Evolutionary conservation across 2,329 filamentous ascomycete species (phyloP).

Genomic region (Botrytis porri): DNA sequence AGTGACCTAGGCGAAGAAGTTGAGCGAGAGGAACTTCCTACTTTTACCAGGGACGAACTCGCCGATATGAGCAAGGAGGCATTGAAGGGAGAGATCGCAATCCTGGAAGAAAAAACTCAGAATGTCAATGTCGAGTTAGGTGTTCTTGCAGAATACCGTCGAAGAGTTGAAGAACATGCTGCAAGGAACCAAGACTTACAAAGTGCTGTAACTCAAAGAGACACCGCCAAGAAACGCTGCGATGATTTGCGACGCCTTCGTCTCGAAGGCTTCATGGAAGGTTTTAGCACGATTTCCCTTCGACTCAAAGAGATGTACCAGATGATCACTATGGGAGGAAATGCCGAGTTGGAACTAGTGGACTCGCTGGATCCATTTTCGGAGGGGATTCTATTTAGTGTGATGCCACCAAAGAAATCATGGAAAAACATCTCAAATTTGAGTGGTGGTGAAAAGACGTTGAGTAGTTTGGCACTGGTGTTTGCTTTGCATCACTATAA

Average conservation of each 20-base stretch:
- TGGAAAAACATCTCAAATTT: constrained; percentile 99
- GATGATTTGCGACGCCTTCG: constrained; percentile 88
- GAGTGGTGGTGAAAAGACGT: constrained; percentile 94
- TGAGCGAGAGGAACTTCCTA: constrained; percentile 62
- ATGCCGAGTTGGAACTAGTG: constrained; percentile 94
- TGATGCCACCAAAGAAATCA: constrained; percentile 99
- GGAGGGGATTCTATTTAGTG: constrained; percentile 93
- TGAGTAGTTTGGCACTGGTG: constrained; percentile 90
- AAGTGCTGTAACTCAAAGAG: constrained; percentile 71
- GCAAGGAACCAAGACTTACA: constrained; percentile 81
- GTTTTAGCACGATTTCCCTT: constrained; percentile 89
- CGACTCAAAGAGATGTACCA: constrained; percentile 99
- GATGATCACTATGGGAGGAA: constrained; percentile 99
- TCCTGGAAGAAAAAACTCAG: constrained; percentile 72
- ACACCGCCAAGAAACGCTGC: constrained; percentile 85
- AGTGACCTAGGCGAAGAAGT: constrained; percentile 62
- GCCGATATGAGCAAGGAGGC: constrained; percentile 63
- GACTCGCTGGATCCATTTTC: constrained; percentile 95
- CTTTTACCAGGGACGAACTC: constrained; percentile 71
- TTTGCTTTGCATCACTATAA: constrained; percentile 98
- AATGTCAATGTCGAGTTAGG: constrained; percentile 84
- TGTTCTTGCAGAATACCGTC: constrained; percentile 84
- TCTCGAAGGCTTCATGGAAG: constrained; percentile 96
- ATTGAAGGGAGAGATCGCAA: constrained; percentile 63
- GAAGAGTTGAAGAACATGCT: constrained; percentile 78